Evolutionary conservation across 805 yeast genomes (phyloP), one percentile per base, ranked within the genome.

Genomic region (Ogataea haglerorum): DNA sequence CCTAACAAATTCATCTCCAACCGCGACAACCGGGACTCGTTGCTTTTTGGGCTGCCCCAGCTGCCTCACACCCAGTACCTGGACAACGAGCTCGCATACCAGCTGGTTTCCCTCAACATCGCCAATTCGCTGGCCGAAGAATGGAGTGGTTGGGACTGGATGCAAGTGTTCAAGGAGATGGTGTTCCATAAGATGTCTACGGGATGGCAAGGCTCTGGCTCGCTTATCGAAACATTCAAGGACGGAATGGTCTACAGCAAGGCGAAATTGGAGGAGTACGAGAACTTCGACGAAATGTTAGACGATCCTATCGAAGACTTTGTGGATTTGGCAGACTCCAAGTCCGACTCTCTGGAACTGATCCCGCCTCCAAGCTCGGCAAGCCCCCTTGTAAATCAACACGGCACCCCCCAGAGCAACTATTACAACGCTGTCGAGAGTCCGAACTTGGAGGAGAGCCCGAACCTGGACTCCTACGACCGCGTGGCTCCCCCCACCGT

Each of bases 11-110:
- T 85, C 47, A 67, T 71, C 41, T 75, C 86, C 15, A 73, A 75
- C 49, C 80, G 82, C 59, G 65, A 63, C 12, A 76, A 80, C 49
- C 61, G 66, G 14, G 53, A 65, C 1, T 80, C 87, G 2, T 57
- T 85, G 52, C 63, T 85, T 24, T 85, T 82, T 65, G 91, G 82
- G 0, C 67, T 85, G 45, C 95, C 95, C 5, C 76, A 80, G 16
- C 68, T 85, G 52, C 95, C 95, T 3, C 78, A 73, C 43, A 76
- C 79, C 23, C 75, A 78, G 51, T 80, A 81, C 46, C 54, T 85
- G 35, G 69, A 59, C 39, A 46, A 46, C 18, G 58, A 57, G 25
- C 50, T 58, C 23, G 51, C 68, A 1, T 52, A 46, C 25, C 61
- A 62, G 40, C 50, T 65, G 30, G 57, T 63, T 10, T 43, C 53